Evolutionary conservation across 139 green algal species (phyloP).

Genomic region (Chlamydomonas schloesseri): DNA sequence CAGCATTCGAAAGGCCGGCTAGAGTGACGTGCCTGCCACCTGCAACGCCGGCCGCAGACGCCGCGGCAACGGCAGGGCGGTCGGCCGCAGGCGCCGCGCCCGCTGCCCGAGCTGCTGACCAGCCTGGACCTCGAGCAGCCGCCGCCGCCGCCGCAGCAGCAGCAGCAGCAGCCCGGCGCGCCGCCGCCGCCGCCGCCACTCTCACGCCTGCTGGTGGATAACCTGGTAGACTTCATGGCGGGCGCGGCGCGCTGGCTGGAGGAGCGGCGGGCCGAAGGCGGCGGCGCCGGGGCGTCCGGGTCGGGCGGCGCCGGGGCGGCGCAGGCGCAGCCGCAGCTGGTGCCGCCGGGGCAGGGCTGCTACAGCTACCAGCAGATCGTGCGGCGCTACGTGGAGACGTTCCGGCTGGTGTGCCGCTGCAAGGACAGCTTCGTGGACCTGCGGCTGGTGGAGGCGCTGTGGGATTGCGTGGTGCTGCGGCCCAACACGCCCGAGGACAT

Average conservation of each 20-base stretch:
- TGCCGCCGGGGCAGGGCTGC: conserved; percentile 46
- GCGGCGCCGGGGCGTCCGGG: neutral
- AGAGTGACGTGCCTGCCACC: too few relatives aligned
- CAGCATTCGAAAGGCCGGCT: too few relatives aligned
- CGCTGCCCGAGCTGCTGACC: neutral
- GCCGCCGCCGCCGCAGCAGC: neutral
- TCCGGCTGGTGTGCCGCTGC: conserved; percentile 21
- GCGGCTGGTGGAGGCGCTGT: conserved; percentile 56
- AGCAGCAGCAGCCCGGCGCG: neutral
- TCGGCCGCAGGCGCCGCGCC: too few relatives aligned
- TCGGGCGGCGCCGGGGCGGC: neutral
- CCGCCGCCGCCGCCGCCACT: conserved; percentile 3
- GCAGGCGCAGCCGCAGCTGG: neutral
- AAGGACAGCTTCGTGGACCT: conserved; percentile 7
- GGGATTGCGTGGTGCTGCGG: conserved; percentile 54
- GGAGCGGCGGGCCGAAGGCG: conserved; percentile 11
- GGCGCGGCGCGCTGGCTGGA: conserved; percentile 16
- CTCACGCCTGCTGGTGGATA: conserved; percentile 43
- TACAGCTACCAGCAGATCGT: conserved; percentile 57
- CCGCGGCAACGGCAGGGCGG: too few relatives aligned
- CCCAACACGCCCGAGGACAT: conserved; percentile 41
- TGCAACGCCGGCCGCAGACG: neutral
- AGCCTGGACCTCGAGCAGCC: neutral
- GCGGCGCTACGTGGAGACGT: conserved; percentile 47
- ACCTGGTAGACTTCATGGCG: conserved; percentile 34